Base-by-base conservation (phyloP, 768 basidiomycete genomes). In the Termitomyces sp. region DNA sequence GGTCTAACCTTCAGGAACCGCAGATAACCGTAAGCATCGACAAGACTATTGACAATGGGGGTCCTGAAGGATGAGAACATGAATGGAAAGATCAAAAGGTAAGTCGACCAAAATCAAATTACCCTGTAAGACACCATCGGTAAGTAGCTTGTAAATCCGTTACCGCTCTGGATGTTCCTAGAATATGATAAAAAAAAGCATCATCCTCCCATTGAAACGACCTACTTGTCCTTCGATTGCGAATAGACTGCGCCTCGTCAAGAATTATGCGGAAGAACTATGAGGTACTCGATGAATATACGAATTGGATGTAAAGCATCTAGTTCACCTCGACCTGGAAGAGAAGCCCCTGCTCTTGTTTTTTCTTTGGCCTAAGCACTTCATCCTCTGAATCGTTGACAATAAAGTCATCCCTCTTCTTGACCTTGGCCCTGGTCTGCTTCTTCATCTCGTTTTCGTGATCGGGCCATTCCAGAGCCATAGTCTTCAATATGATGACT, bases 111-210 rank as follows among this genome's bases (percentile, higher is more conserved):
- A 22, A 68, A 74, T 20, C 7, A 7, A 33, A 20, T 20, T 65
- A 80, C 78, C 84, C 85, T 26, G 86, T 88, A 9, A 89, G 70
- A 60, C 79, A 81, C 90, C 90, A 91, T 40, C 86, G 76, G 65
- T 84, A 79, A 18, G 64, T 74, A 0, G 81, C 61, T 11, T 75
- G 68, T 16, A 92, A 69, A 13, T 81, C 77, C 10, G 78, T 78
- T 14, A 84, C 79, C 2, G 82, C 80, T 18, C 80, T 75, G 18
- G 84, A 83, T 43, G 72, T 73, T 41, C 82, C 81, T 84, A 43
- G n/a, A 35, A 16, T 11, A 20, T 22, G 5, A 24, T 35, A 43
- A 14, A 38, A 54, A n/a, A 40, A 54, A 40, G 14, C 32, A 22
- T 16, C 51, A 10, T n/a, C 45, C 18, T 11, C 20, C 8, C 26